Evolutionary conservation across 257 asterid genomes (phyloP).

Genomic region (Ilex aquifolium): DNA sequence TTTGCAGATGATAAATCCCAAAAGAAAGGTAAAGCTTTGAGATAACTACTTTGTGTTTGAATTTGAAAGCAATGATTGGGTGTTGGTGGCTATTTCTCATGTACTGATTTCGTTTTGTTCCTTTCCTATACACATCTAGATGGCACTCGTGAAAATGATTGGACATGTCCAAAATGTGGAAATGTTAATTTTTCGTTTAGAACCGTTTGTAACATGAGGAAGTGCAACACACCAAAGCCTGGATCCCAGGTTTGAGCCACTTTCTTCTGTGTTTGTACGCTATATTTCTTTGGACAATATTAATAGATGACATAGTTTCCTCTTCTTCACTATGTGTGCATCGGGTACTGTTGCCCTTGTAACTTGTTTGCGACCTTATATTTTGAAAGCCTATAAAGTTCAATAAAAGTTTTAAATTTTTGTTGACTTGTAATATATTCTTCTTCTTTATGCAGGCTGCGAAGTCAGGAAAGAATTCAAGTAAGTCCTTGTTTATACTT

Average conservation of each 20-base stretch:
- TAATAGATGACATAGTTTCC: not conserved
- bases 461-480: conserved; percentile 52
- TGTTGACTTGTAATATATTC: conserved; percentile 7
- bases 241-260: conserved; percentile 63
- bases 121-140: conserved; percentile 35
- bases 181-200: conserved; percentile 83
- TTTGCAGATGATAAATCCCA: conserved; percentile 57
- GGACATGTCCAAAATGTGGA: conserved; percentile 92
- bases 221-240: conserved; percentile 90
- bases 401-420: conserved; percentile 7
- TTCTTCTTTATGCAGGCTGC: conserved; percentile 38
- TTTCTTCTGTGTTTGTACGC: not conserved
- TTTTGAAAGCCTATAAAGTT: no score
- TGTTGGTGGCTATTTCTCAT: no score
- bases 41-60: conserved; percentile 1
- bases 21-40: conserved; percentile 43
- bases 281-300: no score
- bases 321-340: not conserved
- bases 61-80: not conserved
- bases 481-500: conserved; percentile 34
- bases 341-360: not conserved
- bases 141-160: conserved; percentile 82
- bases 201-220: conserved; percentile 90
- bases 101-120: not conserved
- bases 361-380: no score